phyloP scores from a whole-genome alignment of 2,329 filamentous ascomycete species.

The Venturiaceae sp. region DNA sequence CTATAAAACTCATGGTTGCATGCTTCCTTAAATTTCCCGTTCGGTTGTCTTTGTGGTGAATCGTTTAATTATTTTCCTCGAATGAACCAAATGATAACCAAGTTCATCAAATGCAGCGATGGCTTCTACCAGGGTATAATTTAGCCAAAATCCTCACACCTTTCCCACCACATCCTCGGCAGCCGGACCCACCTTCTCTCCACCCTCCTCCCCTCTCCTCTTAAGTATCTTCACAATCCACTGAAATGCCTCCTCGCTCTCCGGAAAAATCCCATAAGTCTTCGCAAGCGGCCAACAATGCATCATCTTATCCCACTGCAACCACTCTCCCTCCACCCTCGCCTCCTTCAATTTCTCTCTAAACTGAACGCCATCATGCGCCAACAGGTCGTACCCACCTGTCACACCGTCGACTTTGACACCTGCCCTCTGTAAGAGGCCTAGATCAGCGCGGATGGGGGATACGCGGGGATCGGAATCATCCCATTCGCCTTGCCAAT shows the following conservation, averaged over 20 bases:
- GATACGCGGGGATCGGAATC: conserved; percentile 36
- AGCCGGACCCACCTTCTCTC: background rate
- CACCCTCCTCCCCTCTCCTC: background rate
- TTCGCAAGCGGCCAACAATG: conserved; percentile 45
- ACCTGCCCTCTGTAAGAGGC: conserved; percentile 24
- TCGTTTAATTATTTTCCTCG: too few species aligned
- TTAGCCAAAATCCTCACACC: too few species aligned
- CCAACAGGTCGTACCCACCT: conserved; percentile 43
- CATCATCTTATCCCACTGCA: conserved; percentile 52
- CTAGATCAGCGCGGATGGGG: conserved; percentile 33
- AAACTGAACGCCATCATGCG: conserved; percentile 41
- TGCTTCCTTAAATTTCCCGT: too few species aligned
- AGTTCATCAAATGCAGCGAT: too few species aligned
- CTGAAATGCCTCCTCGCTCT: conserved; percentile 2
- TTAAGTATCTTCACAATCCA: conserved; percentile 7
- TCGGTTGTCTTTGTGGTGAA: too few species aligned
- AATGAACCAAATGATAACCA: too few species aligned
- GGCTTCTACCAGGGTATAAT: too few species aligned
- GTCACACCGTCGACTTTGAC: conserved; percentile 44
- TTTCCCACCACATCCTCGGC: background rate
- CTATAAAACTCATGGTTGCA: too few species aligned
- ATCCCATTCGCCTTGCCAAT: conserved; percentile 33
- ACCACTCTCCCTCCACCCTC: conserved; percentile 42
- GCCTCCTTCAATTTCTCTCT: conserved; percentile 33
- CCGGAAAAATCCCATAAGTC: conserved; percentile 3